Percentiles rank a stretch among this genome's conserved stretches.
Conservation (phyloP, 805 yeast genomes). For the Wickerhamomyces queroliae region DNA sequence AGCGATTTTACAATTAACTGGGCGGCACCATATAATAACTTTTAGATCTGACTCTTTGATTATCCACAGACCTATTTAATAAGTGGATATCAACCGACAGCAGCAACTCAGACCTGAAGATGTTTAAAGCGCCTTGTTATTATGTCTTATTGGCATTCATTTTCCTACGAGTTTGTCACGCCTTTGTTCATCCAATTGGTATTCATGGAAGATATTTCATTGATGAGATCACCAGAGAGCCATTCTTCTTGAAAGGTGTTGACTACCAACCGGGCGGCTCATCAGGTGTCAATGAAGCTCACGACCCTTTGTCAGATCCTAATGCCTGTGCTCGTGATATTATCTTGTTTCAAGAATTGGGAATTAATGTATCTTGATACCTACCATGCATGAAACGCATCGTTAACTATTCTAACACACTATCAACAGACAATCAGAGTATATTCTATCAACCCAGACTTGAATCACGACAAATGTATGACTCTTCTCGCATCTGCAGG, state of each 20-base stretch:
- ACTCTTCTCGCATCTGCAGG: slow-evolving; percentile 86
- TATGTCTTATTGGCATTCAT: too few species aligned
- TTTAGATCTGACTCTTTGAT: too few species aligned
- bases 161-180: slow-evolving; percentile 10
- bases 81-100: too few species aligned
- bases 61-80: too few species aligned
- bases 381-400: too few species aligned
- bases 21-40: too few species aligned
- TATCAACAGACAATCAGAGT: slow-evolving; percentile 59
- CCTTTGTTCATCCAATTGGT: slow-evolving; percentile 57
- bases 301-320: slow-evolving; percentile 76
- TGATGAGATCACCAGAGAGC: slow-evolving; percentile 68
- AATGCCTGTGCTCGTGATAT: slow-evolving; percentile 77
- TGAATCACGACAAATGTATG: slow-evolving; percentile 89
- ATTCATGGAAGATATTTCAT: slow-evolving; percentile 67
- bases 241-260: slow-evolving; percentile 79
- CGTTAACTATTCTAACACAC: slow-evolving; percentile 61
- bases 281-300: slow-evolving; percentile 49
- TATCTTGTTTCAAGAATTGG: slow-evolving; percentile 71
- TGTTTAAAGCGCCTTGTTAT: too few species aligned
- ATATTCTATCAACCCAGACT: slow-evolving; percentile 76
- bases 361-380: slow-evolving; percentile 67
- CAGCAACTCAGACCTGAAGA: too few species aligned
- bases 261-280: slow-evolving; percentile 98
- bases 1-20: too few species aligned